phyloP scores from a whole-genome alignment of 441 rosid species.

The Eutrema salsugineum region DNA sequence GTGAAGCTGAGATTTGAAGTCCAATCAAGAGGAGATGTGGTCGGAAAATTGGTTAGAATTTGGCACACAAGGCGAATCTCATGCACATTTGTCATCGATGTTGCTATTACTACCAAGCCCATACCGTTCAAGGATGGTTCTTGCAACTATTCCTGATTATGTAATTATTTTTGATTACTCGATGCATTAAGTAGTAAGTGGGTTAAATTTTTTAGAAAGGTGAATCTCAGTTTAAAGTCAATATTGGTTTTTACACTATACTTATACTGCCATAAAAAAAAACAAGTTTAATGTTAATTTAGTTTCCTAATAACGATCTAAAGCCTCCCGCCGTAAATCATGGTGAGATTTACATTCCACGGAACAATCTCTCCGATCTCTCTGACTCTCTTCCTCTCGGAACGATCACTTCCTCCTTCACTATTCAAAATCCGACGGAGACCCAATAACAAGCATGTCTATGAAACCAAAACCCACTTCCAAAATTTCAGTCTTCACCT shows the following conservation, averaged over 20 bases:
- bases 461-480: constrained; percentile 37
- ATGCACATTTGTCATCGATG: constrained; percentile 60
- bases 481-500: constrained; percentile 39
- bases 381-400: background rate
- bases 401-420: constrained; percentile 8
- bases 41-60: constrained; percentile 71
- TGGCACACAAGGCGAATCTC: constrained; percentile 47
- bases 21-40: constrained; percentile 63
- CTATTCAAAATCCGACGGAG: constrained; percentile 4
- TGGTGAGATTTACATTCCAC: background rate
- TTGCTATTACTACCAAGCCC: constrained; percentile 46
- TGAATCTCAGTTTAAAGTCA: background rate
- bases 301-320: background rate
- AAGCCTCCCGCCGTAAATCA: constrained; percentile 18
- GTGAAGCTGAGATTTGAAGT: constrained; percentile 51
- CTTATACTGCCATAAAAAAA: background rate
- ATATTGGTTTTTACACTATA: background rate
- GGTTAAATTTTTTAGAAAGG: too few relatives aligned
- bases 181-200: background rate
- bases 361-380: background rate
- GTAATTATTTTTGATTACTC: background rate
- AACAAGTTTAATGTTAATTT: background rate
- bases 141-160: constrained; percentile 52
- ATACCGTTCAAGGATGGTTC: constrained; percentile 48
- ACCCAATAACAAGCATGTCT: constrained; percentile 32